phyloP scores from a whole-genome alignment of 2,329 filamentous ascomycete genomes.

The Ophiostoma sp. region DNA sequence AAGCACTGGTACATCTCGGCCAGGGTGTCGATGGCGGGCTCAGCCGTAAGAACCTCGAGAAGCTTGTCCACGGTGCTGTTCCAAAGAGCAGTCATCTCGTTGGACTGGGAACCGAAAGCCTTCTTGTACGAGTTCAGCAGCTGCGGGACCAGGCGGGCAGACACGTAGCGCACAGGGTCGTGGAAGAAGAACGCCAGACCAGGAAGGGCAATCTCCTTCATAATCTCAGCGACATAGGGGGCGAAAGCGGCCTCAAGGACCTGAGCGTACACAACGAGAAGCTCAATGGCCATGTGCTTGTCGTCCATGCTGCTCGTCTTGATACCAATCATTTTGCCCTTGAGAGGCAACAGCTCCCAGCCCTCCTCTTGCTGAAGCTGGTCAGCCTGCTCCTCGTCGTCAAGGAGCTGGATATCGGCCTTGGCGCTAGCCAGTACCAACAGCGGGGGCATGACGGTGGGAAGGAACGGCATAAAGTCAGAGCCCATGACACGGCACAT shows the following conservation, averaged over 20 bases:
- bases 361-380: conserved; percentile 92
- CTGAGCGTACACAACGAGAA: conserved; percentile 95
- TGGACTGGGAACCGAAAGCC: conserved; percentile 77
- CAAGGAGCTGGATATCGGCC: conserved; percentile 93
- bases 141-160: conserved; percentile 90
- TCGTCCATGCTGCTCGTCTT: conserved; percentile 95
- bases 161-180: conserved; percentile 91
- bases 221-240: conserved; percentile 85
- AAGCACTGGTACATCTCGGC: conserved; percentile 99
- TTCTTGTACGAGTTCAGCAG: conserved; percentile 93
- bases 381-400: conserved; percentile 92
- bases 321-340: conserved; percentile 98
- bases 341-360: conserved; percentile 95
- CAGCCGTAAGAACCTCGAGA: conserved; percentile 87
- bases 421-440: conserved; percentile 90
- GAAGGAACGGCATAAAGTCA: conserved; percentile 90
- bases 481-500: conserved; percentile 93
- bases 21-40: conserved; percentile 92
- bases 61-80: conserved; percentile 82
- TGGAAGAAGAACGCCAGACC: conserved; percentile 99
- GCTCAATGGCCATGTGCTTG: conserved; percentile 99
- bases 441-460: conserved; percentile 90
- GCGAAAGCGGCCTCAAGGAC: conserved; percentile 92
- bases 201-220: conserved; percentile 94
- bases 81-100: conserved; percentile 82